A percentile compares a stretch with the other conserved stretches of the same genome.
Evolutionary conservation across 2,329 filamentous ascomycete species (phyloP).

Genomic region (Pestalotiopsis sp.): DNA sequence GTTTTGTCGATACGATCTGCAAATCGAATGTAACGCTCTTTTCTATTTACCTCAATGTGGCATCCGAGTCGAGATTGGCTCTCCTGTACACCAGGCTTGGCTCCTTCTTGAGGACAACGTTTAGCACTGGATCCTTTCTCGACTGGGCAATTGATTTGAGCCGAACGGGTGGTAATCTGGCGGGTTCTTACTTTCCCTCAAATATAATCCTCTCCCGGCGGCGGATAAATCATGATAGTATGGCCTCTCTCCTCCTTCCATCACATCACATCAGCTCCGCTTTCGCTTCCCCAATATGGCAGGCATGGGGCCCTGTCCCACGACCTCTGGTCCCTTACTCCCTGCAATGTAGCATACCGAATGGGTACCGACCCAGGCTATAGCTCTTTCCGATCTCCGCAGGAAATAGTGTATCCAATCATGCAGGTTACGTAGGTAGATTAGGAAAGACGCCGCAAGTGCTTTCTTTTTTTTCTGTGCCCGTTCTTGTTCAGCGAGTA

Average conservation of each 20-base stretch:
- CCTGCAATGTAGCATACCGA: background rate
- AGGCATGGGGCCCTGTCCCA: background rate
- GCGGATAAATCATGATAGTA: constrained; percentile 1
- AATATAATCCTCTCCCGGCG: background rate
- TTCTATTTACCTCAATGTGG: background rate
- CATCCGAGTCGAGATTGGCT: background rate
- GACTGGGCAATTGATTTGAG: background rate
- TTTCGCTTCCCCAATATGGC: background rate
- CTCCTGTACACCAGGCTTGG: background rate
- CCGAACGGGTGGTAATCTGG: background rate
- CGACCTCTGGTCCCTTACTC: background rate
- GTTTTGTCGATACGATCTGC: background rate
- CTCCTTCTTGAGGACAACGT: background rate
- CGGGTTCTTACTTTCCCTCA: background rate
- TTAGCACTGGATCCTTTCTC: background rate
- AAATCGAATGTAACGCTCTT: background rate
- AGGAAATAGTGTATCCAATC: background rate
- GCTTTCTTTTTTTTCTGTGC: background rate
- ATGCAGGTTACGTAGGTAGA: background rate
- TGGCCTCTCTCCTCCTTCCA: background rate
- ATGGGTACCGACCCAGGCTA: background rate
- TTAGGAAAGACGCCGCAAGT: background rate
- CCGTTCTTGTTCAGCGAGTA: background rate
- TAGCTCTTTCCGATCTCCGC: background rate
- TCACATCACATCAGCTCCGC: constrained; percentile 2